Conservation (phyloP, 2,329 filamentous ascomycete species). For the Diaporthe citriasiana region DNA sequence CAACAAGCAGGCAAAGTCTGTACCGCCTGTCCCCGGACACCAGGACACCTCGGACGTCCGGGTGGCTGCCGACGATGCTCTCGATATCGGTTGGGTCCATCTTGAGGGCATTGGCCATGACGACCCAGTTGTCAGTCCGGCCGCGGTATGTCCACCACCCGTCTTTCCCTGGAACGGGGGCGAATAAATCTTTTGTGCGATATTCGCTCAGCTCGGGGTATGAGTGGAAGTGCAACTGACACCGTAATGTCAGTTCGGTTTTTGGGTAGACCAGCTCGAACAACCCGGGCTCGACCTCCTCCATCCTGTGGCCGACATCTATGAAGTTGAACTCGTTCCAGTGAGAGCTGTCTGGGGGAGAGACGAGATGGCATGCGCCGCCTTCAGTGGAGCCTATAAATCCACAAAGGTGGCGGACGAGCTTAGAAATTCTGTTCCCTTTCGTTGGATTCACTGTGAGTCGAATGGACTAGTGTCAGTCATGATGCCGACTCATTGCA, state of each 20-base stretch:
- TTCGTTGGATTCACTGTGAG: background rate
- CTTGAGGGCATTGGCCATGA: conserved; percentile 51
- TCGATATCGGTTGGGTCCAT: conserved; percentile 51
- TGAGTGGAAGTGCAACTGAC: conserved; percentile 13
- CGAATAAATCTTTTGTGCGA: conserved; percentile 20
- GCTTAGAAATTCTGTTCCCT: background rate
- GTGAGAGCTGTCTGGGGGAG: background rate
- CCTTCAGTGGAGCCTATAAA: background rate
- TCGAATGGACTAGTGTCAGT: background rate
- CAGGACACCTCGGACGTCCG: conserved; percentile 14
- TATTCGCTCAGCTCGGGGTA: conserved; percentile 17
- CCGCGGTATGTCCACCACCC: conserved; percentile 43
- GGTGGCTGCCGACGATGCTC: conserved; percentile 32
- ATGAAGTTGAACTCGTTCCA: conserved; percentile 30
- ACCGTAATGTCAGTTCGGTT: conserved; percentile 13
- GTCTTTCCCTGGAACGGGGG: conserved; percentile 4
- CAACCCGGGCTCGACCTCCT: conserved; percentile 6
- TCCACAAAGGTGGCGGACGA: background rate
- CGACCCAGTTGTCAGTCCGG: conserved; percentile 51
- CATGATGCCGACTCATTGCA: background rate
- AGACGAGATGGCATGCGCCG: background rate
- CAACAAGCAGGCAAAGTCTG: conserved; percentile 17
- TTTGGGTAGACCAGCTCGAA: conserved; percentile 30
- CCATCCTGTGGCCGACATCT: conserved; percentile 21
- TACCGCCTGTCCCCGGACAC: conserved; percentile 35